Percentiles rank a stretch among this genome's conserved stretches.
phyloP scores from a whole-genome alignment of 2,329 filamentous ascomycete genomes.

The Aspergillus ochraceus region DNA sequence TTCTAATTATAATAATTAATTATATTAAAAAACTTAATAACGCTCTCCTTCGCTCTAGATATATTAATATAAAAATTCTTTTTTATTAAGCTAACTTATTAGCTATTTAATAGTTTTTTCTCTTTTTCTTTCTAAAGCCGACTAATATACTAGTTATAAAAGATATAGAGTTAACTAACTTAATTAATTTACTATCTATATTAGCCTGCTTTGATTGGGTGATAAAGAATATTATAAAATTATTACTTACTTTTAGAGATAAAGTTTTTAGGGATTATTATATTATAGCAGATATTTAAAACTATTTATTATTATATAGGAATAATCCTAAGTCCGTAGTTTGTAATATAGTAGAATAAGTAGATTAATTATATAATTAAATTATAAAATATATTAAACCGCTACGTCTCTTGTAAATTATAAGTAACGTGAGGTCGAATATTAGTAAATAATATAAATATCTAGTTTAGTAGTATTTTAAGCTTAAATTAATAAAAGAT shows the following conservation, averaged over 20 bases:
- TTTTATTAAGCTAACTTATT: slow-evolving; percentile 42
- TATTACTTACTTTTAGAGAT: background rate
- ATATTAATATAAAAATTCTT: slow-evolving; percentile 68
- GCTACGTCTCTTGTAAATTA: no score
- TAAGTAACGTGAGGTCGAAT: no score
- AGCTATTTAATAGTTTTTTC: slow-evolving; percentile 5
- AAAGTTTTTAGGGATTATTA: background rate
- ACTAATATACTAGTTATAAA: background rate
- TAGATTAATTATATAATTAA: no score
- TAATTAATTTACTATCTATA: background rate
- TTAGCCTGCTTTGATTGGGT: background rate
- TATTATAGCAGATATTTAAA: slow-evolving; percentile 1
- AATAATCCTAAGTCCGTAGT: slow-evolving; percentile 2
- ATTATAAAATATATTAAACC: no score
- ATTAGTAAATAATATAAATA: no score
- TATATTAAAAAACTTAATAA: slow-evolving; percentile 70
- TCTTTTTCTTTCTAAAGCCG: slow-evolving; percentile 6
- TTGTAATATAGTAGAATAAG: background rate
- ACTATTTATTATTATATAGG: slow-evolving; percentile 7
- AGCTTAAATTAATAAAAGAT: no score
- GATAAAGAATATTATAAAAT: background rate
- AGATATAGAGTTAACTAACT: background rate
- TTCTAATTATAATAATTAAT: slow-evolving; percentile 85
- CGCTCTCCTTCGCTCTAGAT: slow-evolving; percentile 71
- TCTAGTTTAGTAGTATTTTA: no score